Percentiles rank a stretch among this genome's conserved stretches.
phyloP scores from a whole-genome alignment of 257 asterid genomes.

The Buddleja alternifolia region DNA sequence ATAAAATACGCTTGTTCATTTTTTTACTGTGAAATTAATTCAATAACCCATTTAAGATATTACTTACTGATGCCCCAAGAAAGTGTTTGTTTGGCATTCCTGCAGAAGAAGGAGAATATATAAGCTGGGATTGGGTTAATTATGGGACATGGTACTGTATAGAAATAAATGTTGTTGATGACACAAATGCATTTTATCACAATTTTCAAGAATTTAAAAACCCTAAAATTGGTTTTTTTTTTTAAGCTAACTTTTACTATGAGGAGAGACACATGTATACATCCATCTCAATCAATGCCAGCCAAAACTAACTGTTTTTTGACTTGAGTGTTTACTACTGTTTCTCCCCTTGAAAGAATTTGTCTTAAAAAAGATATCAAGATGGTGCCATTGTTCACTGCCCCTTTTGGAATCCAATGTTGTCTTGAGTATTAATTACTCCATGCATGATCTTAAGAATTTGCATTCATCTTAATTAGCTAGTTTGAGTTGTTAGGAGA shows the following conservation, averaged over 20 bases:
- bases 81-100: constrained; percentile 40
- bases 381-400: background rate
- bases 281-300: constrained; percentile 59
- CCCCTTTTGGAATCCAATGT: constrained; percentile 29
- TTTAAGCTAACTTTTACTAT: constrained; percentile 4
- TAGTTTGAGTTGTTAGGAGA: background rate
- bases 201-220: constrained; percentile 49
- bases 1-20: background rate
- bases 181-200: constrained; percentile 43
- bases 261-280: constrained; percentile 35
- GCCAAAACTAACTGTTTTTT: constrained; percentile 33
- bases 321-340: background rate
- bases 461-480: background rate
- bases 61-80: constrained; percentile 11
- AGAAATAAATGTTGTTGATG: constrained; percentile 45
- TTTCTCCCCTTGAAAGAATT: background rate
- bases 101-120: background rate
- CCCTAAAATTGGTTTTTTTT: background rate
- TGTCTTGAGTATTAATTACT: constrained; percentile 14
- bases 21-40: background rate
- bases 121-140: constrained; percentile 29
- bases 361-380: background rate
- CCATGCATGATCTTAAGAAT: background rate
- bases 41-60: constrained; percentile 3
- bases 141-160: constrained; percentile 37